These are phyloP conservation scores for Fusarium duplospermum DNA, from an alignment of 2,329 filamentous ascomycete species.

Conservation along the genomic window DNA sequence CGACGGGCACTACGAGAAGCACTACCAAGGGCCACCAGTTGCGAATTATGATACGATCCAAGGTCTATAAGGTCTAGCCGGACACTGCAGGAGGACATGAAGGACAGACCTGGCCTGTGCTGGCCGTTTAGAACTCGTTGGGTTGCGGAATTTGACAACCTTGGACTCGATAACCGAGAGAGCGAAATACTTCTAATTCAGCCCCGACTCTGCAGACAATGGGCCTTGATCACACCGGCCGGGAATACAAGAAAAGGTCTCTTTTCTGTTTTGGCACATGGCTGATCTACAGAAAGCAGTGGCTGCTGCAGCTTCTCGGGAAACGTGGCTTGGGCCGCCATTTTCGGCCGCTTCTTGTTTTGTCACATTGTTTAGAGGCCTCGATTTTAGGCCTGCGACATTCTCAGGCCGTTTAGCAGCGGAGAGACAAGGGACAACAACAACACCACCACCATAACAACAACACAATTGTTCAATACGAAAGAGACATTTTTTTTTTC, in stretches of 20 bases:
- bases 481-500: background rate
- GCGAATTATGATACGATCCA: conserved; percentile 31
- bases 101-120: conserved; percentile 5
- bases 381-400: conserved; percentile 19
- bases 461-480: conserved; percentile 4
- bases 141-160: conserved; percentile 10
- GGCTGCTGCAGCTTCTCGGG: conserved; percentile 27
- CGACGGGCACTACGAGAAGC: conserved; percentile 15
- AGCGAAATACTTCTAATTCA: background rate
- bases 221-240: conserved; percentile 4
- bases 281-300: conserved; percentile 30
- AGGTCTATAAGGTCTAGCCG: conserved; percentile 25
- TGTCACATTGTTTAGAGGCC: conserved; percentile 27
- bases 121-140: conserved; percentile 6
- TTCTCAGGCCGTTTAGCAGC: conserved; percentile 8
- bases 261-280: conserved; percentile 13
- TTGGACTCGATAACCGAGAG: background rate
- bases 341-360: conserved; percentile 25
- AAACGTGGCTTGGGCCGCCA: conserved; percentile 40
- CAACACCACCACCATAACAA: background rate
- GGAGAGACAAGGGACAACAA: conserved; percentile 10
- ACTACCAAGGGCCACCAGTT: conserved; percentile 18
- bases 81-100: conserved; percentile 2
- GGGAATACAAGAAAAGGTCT: background rate
- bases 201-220: background rate